phyloP scores from a whole-genome alignment of 768 basidiomycete species.

The Boletus pseudopeckii region DNA sequence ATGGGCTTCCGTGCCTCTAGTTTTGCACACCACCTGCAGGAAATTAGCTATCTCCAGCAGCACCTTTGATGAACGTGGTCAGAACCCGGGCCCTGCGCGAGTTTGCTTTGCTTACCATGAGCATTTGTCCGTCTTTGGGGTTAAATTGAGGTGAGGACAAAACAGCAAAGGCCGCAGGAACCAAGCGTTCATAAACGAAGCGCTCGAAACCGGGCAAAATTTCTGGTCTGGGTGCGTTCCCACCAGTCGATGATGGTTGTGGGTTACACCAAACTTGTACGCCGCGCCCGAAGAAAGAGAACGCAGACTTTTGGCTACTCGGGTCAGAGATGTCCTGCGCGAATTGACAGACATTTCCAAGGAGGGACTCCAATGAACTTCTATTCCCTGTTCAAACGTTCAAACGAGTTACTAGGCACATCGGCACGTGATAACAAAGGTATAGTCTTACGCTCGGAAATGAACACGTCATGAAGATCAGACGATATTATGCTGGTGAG shows the following conservation, averaged over 20 bases:
- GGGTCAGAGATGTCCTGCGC: conserved; percentile 78
- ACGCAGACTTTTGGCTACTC: conserved; percentile 70
- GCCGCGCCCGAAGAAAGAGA: conserved; percentile 71
- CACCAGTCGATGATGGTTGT: conserved; percentile 28
- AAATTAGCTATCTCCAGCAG: conserved; percentile 86
- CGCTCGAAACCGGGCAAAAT: conserved; percentile 86
- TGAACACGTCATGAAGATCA: conserved; percentile 80
- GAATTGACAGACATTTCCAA: conserved; percentile 69
- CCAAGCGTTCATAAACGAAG: conserved; percentile 83
- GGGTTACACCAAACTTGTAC: conserved; percentile 68
- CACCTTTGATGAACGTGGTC: conserved; percentile 47
- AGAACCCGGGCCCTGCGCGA: background rate
- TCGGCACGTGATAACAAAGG: conserved; percentile 22
- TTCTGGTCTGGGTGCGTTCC: conserved; percentile 33
- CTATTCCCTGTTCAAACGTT: conserved; percentile 51
- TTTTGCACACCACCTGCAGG: conserved; percentile 72
- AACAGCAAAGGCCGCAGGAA: conserved; percentile 81
- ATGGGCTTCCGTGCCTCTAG: conserved; percentile 77
- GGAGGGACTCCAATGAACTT: conserved; percentile 63
- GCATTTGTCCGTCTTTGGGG: conserved; percentile 82
- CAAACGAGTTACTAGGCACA: background rate
- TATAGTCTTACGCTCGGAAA: conserved; percentile 65
- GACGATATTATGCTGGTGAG: conserved; percentile 77
- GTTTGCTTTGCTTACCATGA: conserved; percentile 54
- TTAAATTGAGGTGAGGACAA: conserved; percentile 79